A percentile compares a stretch with the other conserved stretches of the same genome.
Conservation (phyloP, 2,329 filamentous ascomycete species). For the Fusarium palustre region DNA sequence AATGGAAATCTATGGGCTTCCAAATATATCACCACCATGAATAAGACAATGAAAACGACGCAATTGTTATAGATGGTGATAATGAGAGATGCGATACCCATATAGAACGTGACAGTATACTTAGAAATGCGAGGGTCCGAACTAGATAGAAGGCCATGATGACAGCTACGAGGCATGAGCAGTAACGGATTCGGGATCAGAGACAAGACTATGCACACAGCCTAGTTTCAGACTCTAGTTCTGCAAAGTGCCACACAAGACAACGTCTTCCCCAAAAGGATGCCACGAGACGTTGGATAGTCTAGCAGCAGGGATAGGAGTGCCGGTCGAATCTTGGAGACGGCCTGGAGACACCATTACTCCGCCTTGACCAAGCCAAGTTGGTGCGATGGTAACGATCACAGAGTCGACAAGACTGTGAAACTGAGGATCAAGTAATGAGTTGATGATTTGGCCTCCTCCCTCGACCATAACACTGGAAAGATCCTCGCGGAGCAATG, state of each 20-base stretch:
- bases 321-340: constrained; percentile 61
- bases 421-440: constrained; percentile 74
- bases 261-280: constrained; percentile 83
- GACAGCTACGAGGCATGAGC: neutral
- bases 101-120: neutral
- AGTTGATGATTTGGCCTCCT: constrained; percentile 84
- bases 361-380: constrained; percentile 86
- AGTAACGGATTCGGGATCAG: neutral
- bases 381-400: constrained; percentile 89
- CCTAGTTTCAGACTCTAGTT: constrained; percentile 31
- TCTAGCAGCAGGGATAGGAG: constrained; percentile 70
- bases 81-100: neutral
- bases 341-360: constrained; percentile 80
- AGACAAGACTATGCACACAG: constrained; percentile 31
- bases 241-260: constrained; percentile 76
- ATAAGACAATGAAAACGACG: neutral
- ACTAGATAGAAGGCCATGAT: neutral
- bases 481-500: constrained; percentile 70
- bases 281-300: constrained; percentile 77
- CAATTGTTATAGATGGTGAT: neutral
- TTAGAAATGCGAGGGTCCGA: neutral
- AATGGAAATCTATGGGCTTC: neutral
- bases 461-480: constrained; percentile 92
- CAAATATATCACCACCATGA: neutral
- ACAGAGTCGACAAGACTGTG: constrained; percentile 77